Evolutionary conservation across 345 rosid species (phyloP).

Genomic region (Arabidopsis thaliana): DNA sequence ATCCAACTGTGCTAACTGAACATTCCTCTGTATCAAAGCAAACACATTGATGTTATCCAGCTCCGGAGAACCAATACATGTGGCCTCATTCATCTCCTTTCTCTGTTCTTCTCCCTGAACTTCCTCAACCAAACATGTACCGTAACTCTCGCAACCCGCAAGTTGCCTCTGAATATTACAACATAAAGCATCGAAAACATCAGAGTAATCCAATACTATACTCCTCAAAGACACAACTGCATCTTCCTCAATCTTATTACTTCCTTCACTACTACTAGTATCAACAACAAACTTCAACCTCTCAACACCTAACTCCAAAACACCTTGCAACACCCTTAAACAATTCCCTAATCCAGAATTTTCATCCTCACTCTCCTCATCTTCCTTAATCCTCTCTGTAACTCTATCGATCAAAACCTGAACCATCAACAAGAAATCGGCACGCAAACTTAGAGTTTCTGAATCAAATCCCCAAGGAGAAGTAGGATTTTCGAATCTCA

Average conservation of each 20-base stretch:
- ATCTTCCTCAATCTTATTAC: slow-evolving; percentile 55
- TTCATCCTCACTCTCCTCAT: slow-evolving; percentile 46
- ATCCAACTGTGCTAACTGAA: slow-evolving; percentile 81
- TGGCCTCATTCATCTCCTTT: neutral
- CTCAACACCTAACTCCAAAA: slow-evolving; percentile 71
- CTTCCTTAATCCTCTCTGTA: slow-evolving; percentile 47
- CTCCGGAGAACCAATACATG: slow-evolving; percentile 35
- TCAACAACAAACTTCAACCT: slow-evolving; percentile 62
- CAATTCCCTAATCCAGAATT: slow-evolving; percentile 52
- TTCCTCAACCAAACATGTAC: slow-evolving; percentile 36
- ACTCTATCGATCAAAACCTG: slow-evolving; percentile 69
- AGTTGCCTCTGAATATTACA: slow-evolving; percentile 72
- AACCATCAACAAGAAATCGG: slow-evolving; percentile 72
- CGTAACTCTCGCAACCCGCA: slow-evolving; percentile 52
- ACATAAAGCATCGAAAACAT: slow-evolving; percentile 72
- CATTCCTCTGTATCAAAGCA: slow-evolving; percentile 56
- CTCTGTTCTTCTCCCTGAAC: slow-evolving; percentile 32
- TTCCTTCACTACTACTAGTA: slow-evolving; percentile 39
- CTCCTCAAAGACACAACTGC: slow-evolving; percentile 59
- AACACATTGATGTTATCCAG: slow-evolving; percentile 59
- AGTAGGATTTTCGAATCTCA: slow-evolving; percentile 59
- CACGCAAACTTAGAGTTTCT: slow-evolving; percentile 66
- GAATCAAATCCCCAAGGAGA: slow-evolving; percentile 79
- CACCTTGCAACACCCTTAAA: slow-evolving; percentile 56
- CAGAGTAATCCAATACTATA: slow-evolving; percentile 62